Conservation (phyloP, 441 rosid genomes). For the Omphalea diandra region DNA sequence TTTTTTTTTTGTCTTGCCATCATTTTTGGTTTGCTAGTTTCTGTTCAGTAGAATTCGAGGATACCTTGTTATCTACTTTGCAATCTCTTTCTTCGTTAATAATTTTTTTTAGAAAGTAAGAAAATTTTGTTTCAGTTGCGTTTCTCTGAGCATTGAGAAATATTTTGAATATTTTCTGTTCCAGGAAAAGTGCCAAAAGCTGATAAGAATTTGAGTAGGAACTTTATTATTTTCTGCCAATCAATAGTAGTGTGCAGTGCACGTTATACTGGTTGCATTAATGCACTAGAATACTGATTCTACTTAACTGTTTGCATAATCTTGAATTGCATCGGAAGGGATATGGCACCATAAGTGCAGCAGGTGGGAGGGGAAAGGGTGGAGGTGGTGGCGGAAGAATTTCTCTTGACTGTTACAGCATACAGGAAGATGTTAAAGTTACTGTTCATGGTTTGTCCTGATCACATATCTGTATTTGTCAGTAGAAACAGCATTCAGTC, state of each 20-base stretch:
- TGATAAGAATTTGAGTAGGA: neutral
- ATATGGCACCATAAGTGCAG: conserved; percentile 77
- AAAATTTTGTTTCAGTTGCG: neutral
- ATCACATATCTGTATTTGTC: conserved; percentile 27
- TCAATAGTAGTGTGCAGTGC: conserved; percentile 2
- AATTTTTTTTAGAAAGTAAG: no score
- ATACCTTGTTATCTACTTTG: neutral
- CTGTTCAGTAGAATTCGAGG: neutral
- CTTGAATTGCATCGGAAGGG: conserved; percentile 76
- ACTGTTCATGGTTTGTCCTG: conserved; percentile 80
- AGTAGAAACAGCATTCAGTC: conserved; percentile 23
- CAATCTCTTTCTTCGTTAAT: neutral
- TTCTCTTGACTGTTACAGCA: conserved; percentile 94
- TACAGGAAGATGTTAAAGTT: conserved; percentile 85
- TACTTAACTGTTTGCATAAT: conserved; percentile 20
- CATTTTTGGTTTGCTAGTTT: neutral
- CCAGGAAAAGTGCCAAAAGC: neutral
- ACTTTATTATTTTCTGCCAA: neutral
- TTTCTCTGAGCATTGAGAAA: neutral
- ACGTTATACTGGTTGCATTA: conserved; percentile 12
- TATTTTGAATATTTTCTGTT: neutral
- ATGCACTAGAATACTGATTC: conserved; percentile 6
- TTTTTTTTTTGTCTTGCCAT: neutral
- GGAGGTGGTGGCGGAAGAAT: conserved; percentile 99
- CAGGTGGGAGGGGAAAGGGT: conserved; percentile 95